Base-by-base conservation (phyloP, 164 flowering plant genomes). In the Tinospora cordifolia region DNA sequence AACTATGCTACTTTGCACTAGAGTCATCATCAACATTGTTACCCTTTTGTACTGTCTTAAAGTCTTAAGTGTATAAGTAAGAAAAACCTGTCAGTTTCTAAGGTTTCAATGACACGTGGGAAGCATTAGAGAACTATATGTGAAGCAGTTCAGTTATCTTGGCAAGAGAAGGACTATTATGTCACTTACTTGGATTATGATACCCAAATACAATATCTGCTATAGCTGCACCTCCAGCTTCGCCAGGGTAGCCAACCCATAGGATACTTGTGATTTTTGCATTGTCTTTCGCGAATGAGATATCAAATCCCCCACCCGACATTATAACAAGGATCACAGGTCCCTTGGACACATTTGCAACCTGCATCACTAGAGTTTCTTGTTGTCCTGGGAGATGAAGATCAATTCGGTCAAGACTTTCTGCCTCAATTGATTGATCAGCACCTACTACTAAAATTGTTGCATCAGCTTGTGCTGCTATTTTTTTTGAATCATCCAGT, bases 171-270 rank as follows among this genome's bases (percentile, higher is more conserved):
- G 25, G n/a, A 54, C 60, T 3, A 30, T 30, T 30, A 30, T 30
- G 4, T 30, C 17, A 63, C 87, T 83, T 80, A 90, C 97, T 78
- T 66, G 98, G 99, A 83, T 95, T 95, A 71, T 67, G 84, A 39
- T 10, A 54, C 0, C 97, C 97, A 66, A 91, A 91, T 11, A 90
- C 79, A 7, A 94, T 82, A 74, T 94, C 95, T 3, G 98, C 96
- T 41, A 90, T 79, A 59, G 99, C 98, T 46, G 87, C 91, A 9
- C 99, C 99, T 34, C 99, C 99, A 46, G 95, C 97, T 81, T 94
- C 85, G n/a, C 98, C 97, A 51, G 98, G 98, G 79, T 87, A 95
- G 46, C 99, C 99, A 68, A 90, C 96, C 99, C 99, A 95, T 54
- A 95, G 62, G n/a, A 95, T 95, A 83, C 97, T 87, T 2, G 83